A percentile compares a stretch with the other conserved stretches of the same genome.
These are phyloP conservation scores for Gleditsia sinensis DNA, from an alignment of 306 rosid genomes.

Conservation along the genomic window DNA sequence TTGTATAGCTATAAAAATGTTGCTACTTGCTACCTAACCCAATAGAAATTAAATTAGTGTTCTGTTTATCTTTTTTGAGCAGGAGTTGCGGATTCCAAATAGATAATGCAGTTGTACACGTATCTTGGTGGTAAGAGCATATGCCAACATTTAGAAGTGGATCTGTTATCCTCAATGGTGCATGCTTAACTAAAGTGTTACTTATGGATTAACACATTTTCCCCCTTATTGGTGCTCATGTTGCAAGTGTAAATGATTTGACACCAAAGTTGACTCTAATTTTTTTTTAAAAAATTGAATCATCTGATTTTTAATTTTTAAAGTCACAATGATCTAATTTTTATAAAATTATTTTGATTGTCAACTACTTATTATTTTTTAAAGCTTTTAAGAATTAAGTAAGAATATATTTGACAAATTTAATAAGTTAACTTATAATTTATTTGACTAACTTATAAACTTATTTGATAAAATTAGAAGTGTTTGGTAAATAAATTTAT, in stretches of 20 bases:
- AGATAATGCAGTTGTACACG: constrained; percentile 32
- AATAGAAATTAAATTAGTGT: neutral
- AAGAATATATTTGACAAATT: too few relatives aligned
- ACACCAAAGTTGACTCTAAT: too few relatives aligned
- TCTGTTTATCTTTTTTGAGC: neutral
- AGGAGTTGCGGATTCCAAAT: constrained; percentile 41
- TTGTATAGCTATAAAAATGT: neutral
- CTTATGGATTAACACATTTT: neutral
- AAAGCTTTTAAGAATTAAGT: too few relatives aligned
- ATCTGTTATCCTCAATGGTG: neutral
- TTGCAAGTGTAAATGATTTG: constrained; percentile 58
- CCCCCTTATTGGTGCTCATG: constrained; percentile 55
- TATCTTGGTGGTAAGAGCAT: constrained; percentile 15
- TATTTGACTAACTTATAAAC: too few relatives aligned
- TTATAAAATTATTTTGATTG: too few relatives aligned
- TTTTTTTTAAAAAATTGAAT: too few relatives aligned
- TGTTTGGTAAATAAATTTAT: too few relatives aligned
- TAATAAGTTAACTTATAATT: too few relatives aligned
- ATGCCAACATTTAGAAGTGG: constrained; percentile 28
- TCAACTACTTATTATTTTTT: too few relatives aligned
- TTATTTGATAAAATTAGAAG: too few relatives aligned
- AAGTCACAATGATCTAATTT: too few relatives aligned
- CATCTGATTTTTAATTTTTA: too few relatives aligned
- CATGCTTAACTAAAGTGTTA: neutral
- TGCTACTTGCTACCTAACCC: neutral